phyloP scores from a whole-genome alignment of 164 flowering plant species.

The Chimonanthus praecox region DNA sequence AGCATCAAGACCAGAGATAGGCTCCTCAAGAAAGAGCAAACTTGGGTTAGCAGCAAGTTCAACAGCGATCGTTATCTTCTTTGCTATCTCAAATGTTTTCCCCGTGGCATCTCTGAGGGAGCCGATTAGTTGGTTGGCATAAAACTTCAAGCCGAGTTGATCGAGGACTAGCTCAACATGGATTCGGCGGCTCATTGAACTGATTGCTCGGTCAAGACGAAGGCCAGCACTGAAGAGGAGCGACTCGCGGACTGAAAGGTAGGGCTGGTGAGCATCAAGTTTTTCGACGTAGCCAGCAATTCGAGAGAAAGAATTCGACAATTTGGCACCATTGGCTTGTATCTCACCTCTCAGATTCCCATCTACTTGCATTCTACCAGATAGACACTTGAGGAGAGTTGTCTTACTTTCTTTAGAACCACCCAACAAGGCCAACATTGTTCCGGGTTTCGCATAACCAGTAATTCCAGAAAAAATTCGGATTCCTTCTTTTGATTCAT shows the following conservation, averaged over 20 bases:
- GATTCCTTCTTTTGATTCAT: conserved; percentile 3
- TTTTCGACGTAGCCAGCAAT: conserved; percentile 22
- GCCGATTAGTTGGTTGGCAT: conserved; percentile 24
- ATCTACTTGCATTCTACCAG: conserved; percentile 13
- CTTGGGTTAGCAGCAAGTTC: conserved; percentile 32
- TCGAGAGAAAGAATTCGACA: conserved; percentile 10
- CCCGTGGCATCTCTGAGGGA: conserved; percentile 22
- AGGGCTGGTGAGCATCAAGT: conserved; percentile 27
- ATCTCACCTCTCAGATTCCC: conserved; percentile 20
- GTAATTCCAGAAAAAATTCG: conserved; percentile 16
- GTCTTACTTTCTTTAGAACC: conserved; percentile 19
- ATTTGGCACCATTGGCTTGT: conserved; percentile 13
- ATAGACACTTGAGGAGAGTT: conserved; percentile 25
- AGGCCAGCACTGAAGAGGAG: conserved; percentile 32
- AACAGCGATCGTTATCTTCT: conserved; percentile 28
- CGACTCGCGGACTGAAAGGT: conserved; percentile 30
- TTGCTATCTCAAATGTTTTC: conserved; percentile 21
- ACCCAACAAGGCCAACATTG: conserved; percentile 24
- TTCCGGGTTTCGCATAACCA: conserved; percentile 23
- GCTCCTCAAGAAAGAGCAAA: conserved; percentile 24
- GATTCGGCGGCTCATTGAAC: conserved; percentile 14
- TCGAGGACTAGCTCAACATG: conserved; percentile 28
- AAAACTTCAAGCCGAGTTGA: conserved; percentile 21
- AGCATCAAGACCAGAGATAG: conserved; percentile 24
- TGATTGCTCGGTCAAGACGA: conserved; percentile 14